Base-by-base conservation (phyloP, 148 eudicot genomes). In the Spergularia marina region DNA sequence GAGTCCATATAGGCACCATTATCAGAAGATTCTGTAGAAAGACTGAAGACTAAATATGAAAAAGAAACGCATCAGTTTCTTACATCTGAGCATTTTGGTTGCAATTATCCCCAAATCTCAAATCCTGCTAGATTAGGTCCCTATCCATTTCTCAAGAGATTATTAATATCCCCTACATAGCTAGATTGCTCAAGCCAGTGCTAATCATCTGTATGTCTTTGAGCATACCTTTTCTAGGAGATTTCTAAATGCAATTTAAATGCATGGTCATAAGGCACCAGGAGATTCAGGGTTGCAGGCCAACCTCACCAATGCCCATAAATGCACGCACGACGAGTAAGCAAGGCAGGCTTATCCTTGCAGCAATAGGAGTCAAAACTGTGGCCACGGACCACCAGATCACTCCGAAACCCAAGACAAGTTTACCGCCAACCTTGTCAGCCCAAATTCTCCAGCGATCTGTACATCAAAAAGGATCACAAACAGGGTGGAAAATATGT, bases 281-380 rank as follows among this genome's bases (percentile, higher is more conserved):
- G 51, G 53, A 11, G 25, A 49, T 65, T 59, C 39, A 76, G 76
- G 63, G 70, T 71, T 67, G 60, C 53, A 62, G 65, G 77, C 89
- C 64, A 78, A 95, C 98, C 98, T 95, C 98, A 83, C 98, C 98
- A 70, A 94, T 90, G 71, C 98, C 98, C 98, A 95, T 95, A 65
- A 92, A 86, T 80, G 97, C 97, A 52, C 98, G 96, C 84, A 84
- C 79, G 70, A 89, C 79, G 54, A 95, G 97, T 79, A 95, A 88
- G 90, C 82, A 89, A 59, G 97, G 98, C 65, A 95, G 91, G 67
- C 94, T 88, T 70, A 90, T 44, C 87, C 73, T 89, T 51, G 98
- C 98, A 81, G 98, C 98, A 84, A 95, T 82, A 55, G 98, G 98
- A 53, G 98, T 95, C 87, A 95, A 79, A 75, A 92, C 39, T 66